phyloP scores from a whole-genome alignment of 495 filamentous ascomycete species.

The Aspergillus mulundensis region DNA sequence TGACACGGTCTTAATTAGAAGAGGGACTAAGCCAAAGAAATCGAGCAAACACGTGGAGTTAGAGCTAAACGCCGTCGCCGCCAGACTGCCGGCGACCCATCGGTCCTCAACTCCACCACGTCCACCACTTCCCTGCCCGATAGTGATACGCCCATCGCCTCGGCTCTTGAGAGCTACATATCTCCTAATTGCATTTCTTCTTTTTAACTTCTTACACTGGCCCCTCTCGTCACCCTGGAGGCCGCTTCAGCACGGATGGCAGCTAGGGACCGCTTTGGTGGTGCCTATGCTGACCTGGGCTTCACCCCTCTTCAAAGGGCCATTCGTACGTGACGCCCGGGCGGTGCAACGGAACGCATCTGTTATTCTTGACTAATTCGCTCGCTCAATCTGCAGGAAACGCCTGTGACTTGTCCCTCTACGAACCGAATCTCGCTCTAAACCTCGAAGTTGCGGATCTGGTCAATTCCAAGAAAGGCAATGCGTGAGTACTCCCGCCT shows the following conservation, averaged over 20 bases:
- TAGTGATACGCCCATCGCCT: slow-evolving; percentile 6
- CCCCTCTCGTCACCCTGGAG: slow-evolving; percentile 61
- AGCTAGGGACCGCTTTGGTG: slow-evolving; percentile 90
- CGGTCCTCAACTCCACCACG: slow-evolving; percentile 18
- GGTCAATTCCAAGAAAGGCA: slow-evolving; percentile 97
- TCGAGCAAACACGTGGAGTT: slow-evolving; percentile 19
- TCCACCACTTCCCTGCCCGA: slow-evolving; percentile 16
- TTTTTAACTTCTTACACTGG: slow-evolving; percentile 8
- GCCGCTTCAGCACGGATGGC: slow-evolving; percentile 93
- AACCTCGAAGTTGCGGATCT: slow-evolving; percentile 95
- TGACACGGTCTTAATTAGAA: background rate
- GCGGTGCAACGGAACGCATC: background rate
- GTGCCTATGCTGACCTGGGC: slow-evolving; percentile 70
- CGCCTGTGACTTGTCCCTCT: slow-evolving; percentile 93
- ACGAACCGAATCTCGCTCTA: slow-evolving; percentile 93
- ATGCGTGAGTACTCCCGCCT: slow-evolving; percentile 55
- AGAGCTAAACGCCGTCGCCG: slow-evolving; percentile 11
- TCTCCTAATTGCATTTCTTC: slow-evolving; percentile 8
- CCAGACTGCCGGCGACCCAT: slow-evolving; percentile 11
- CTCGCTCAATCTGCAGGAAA: slow-evolving; percentile 50
- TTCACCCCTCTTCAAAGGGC: slow-evolving; percentile 87
- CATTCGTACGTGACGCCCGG: slow-evolving; percentile 71
- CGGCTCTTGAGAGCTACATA: slow-evolving; percentile 8
- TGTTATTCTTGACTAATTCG: background rate
- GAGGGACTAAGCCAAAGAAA: background rate